phyloP scores from a whole-genome alignment of 1,284 basidiomycete genomes.

The Hypsizygus ulmarius region DNA sequence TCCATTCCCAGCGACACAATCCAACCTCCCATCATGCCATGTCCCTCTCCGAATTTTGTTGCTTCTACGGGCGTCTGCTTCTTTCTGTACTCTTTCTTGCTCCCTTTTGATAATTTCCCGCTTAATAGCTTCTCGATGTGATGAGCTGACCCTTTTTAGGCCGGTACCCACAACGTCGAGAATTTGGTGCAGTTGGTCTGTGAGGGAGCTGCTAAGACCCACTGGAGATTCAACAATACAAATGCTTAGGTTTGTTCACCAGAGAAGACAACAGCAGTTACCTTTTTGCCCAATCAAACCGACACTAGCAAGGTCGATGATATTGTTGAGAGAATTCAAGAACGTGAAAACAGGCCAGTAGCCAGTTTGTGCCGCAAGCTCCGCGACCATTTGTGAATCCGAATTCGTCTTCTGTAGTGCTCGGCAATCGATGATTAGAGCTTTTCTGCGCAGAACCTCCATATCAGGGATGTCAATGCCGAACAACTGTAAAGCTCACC shows the following conservation, averaged over 20 bases:
- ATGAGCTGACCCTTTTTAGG: constrained; percentile 61
- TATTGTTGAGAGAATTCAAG: constrained; percentile 78
- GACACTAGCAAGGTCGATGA: constrained; percentile 91
- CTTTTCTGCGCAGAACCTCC: constrained; percentile 45
- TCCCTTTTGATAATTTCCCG: constrained; percentile 36
- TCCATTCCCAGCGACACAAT: constrained; percentile 80
- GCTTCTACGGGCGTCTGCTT: constrained; percentile 36
- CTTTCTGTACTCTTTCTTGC: constrained; percentile 28
- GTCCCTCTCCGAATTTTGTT: constrained; percentile 52
- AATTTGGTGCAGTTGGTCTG: constrained; percentile 84
- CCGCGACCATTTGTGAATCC: constrained; percentile 68
- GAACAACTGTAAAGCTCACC: constrained; percentile 40
- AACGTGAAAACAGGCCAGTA: constrained; percentile 93
- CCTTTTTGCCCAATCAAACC: constrained; percentile 95
- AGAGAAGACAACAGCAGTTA: constrained; percentile 26
- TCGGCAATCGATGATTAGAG: constrained; percentile 80
- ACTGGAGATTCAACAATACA: constrained; percentile 43
- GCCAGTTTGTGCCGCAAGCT: constrained; percentile 80
- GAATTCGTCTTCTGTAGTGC: constrained; percentile 71
- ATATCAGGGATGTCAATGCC: not conserved
- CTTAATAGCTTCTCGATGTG: constrained; percentile 47
- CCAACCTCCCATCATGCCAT: constrained; percentile 82
- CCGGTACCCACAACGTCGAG: constrained; percentile 78
- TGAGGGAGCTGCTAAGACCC: constrained; percentile 81
- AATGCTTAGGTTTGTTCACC: not conserved